phyloP scores from a whole-genome alignment of 345 rosid species.

The Brassica nigra region DNA sequence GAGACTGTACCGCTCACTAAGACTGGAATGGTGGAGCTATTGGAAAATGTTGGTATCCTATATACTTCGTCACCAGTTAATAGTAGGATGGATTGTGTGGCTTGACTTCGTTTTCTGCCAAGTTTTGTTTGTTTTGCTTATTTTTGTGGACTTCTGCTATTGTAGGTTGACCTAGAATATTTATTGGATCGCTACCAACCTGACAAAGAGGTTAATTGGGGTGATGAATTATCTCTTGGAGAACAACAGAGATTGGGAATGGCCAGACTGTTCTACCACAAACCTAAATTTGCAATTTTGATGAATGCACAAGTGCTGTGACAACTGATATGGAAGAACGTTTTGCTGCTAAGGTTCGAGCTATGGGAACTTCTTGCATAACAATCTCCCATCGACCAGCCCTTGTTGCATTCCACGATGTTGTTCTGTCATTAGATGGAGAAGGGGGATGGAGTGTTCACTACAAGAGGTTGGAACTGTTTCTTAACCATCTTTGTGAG shows the following conservation, averaged over 20 bases:
- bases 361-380: conserved; percentile 99
- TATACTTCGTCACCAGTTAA: neutral
- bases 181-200: conserved; percentile 90
- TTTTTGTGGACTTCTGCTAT: conserved; percentile 18
- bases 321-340: conserved; percentile 99
- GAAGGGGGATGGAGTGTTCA: conserved; percentile 95
- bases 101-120: conserved; percentile 14
- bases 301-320: conserved; percentile 99
- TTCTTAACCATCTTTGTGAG: conserved; percentile 24
- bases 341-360: conserved; percentile 92
- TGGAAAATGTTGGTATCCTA: conserved; percentile 71
- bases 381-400: conserved; percentile 99
- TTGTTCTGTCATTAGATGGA: conserved; percentile 93
- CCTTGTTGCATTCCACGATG: conserved; percentile 93
- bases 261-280: conserved; percentile 97
- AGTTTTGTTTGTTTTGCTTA: conserved; percentile 3
- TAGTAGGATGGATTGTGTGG: conserved; percentile 26
- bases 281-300: conserved; percentile 99
- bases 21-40: conserved; percentile 81
- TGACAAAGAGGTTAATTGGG: conserved; percentile 92
- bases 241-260: conserved; percentile 99
- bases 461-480: conserved; percentile 65
- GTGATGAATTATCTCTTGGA: conserved; percentile 93
- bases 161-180: conserved; percentile 93
- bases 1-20: conserved; percentile 71